These are phyloP conservation scores for Aspergillus pseudotamarii DNA, from an alignment of 2,329 filamentous ascomycete genomes.

Conservation along the genomic window DNA sequence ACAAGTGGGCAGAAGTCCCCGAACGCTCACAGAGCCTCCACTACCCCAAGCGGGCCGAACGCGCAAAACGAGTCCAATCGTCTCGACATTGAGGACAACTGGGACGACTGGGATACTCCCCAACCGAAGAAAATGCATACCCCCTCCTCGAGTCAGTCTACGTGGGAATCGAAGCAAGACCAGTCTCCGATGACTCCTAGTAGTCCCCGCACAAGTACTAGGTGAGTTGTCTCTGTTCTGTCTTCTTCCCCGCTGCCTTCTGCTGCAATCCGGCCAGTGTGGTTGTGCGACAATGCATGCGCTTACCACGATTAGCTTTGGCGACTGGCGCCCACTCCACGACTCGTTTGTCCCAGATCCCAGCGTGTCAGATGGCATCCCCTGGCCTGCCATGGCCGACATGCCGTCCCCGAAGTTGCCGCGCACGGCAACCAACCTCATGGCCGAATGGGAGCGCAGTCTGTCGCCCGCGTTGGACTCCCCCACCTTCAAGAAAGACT, in stretches of 20 bases:
- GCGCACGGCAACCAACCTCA: constrained; percentile 78
- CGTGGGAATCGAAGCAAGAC: constrained; percentile 52
- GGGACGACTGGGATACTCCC: constrained; percentile 61
- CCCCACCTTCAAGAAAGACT: constrained; percentile 33
- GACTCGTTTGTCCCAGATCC: constrained; percentile 30
- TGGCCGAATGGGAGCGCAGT: constrained; percentile 89
- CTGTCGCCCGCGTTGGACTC: constrained; percentile 57
- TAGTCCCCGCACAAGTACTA: constrained; percentile 58
- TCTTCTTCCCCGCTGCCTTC: constrained; percentile 24
- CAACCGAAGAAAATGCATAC: constrained; percentile 43
- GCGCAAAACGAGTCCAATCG: constrained; percentile 38
- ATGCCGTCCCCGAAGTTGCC: constrained; percentile 76
- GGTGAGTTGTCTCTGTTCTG: constrained; percentile 43
- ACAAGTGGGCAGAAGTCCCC: constrained; percentile 46
- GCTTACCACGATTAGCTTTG: constrained; percentile 39
- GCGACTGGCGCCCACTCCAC: constrained; percentile 37
- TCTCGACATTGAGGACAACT: constrained; percentile 52
- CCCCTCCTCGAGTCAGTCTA: constrained; percentile 52
- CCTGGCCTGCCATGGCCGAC: constrained; percentile 73
- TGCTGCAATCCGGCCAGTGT: neutral
- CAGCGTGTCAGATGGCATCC: constrained; percentile 45
- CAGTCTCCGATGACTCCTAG: constrained; percentile 49
- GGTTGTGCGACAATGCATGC: constrained; percentile 25
- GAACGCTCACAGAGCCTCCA: constrained; percentile 33
- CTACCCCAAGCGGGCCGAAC: constrained; percentile 40